Evolutionary conservation across 106 monocot genomes (phyloP).

Genomic region (Agapanthus africanus): DNA sequence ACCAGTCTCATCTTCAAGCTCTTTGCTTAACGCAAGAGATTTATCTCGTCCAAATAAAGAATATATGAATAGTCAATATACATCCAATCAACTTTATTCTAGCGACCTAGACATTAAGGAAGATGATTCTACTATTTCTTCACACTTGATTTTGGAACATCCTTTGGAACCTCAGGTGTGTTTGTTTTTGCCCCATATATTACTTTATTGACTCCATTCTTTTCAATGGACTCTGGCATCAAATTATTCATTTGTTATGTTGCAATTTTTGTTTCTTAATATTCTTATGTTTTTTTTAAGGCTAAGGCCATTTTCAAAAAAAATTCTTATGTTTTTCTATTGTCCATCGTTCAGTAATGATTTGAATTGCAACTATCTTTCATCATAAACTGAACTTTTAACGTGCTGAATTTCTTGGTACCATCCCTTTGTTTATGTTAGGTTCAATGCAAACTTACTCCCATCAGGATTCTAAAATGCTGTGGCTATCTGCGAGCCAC

Average conservation of each 20-base stretch:
- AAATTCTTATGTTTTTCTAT: too few species aligned
- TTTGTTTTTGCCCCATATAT: background rate
- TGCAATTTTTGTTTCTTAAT: background rate
- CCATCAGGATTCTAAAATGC: background rate
- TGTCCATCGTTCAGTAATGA: too few species aligned
- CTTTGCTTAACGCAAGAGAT: constrained; percentile 48
- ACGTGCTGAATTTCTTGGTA: background rate
- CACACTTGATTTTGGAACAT: constrained; percentile 83
- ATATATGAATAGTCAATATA: constrained; percentile 25
- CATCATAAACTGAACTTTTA: too few species aligned
- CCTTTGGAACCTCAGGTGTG: constrained; percentile 84
- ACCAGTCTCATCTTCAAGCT: constrained; percentile 38
- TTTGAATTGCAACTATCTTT: background rate
- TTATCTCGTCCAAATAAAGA: constrained; percentile 48
- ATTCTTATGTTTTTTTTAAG: background rate
- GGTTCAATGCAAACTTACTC: background rate
- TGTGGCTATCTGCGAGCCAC: background rate
- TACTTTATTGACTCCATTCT: background rate
- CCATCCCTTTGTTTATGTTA: background rate
- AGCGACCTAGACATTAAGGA: constrained; percentile 44
- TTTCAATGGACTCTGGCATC: background rate
- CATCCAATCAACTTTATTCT: constrained; percentile 21
- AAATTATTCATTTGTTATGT: background rate
- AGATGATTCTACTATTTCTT: constrained; percentile 34
- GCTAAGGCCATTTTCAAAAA: too few species aligned